Base-by-base conservation (phyloP, 305 asterid species). In the Fraxinus dipetala region DNA sequence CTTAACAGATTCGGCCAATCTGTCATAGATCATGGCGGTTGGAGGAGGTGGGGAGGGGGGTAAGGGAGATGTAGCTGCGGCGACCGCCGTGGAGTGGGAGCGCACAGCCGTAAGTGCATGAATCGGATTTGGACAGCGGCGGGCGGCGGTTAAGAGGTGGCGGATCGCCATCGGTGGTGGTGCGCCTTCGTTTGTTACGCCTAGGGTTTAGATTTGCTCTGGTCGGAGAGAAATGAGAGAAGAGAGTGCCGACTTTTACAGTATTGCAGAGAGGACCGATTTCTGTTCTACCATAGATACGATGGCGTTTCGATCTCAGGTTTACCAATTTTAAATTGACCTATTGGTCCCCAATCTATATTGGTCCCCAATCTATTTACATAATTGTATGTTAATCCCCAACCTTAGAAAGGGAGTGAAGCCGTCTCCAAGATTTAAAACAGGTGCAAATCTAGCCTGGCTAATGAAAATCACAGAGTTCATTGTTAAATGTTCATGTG, bases 11-110 rank as follows among this genome's bases (percentile, higher is more conserved):
- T 91, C 95, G 8, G 98, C 95, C 14, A 93, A 72, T 13, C 94
- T 90, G 30, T 94, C 98, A 89, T 94, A 94, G 90, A 91, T 83
- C 95, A 92, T 94, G 43, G 89, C 89, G 56, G 87, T 87, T 6
- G 94, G 95, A 0, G 94, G 93, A 31, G 91, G 94, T 0, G 97
- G 92, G 8, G 90, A 70, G 34, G 92, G 91, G 18, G 82, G 83
- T 10, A 87, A 28, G 14, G 83, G 78, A 6, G 35, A 79, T 9
- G 87, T 5, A n/a, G 86, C 74, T 28, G 38, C 32, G 43, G 90
- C 85, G 56, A 87, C 86, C 20, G 90, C 88, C 54, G 96, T 84
- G 75, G 93, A 78, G 61, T 86, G 76, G 8, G 87, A 65, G 10
- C 74, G 74, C 7, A 28, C 18, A 9, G 38, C 6, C n/a, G 38